Percentiles rank a stretch among this genome's conserved stretches.
Conservation (phyloP, 176 grass and related monocot genomes). For the Typha latifolia region DNA sequence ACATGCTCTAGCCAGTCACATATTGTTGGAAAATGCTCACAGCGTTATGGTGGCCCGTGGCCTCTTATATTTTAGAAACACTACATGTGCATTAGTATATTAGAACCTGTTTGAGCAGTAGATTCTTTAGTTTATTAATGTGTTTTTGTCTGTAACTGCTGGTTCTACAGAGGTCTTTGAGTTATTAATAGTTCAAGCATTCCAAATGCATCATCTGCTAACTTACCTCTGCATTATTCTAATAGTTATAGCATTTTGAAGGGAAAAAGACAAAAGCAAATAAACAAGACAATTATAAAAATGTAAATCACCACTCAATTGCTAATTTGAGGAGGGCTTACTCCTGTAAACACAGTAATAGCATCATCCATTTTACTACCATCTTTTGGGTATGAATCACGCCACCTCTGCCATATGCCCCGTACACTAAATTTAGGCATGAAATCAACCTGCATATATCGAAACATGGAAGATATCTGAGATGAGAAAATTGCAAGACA, state of each 20-base stretch:
- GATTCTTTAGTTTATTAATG: too few relatives aligned
- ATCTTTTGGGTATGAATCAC: slow-evolving; percentile 68
- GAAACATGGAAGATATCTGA: slow-evolving; percentile 22
- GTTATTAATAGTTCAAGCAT: too few relatives aligned
- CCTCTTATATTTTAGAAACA: too few relatives aligned
- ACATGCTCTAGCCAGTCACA: too few relatives aligned
- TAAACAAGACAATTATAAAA: neutral
- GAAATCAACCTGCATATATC: slow-evolving; percentile 69
- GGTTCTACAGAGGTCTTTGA: too few relatives aligned
- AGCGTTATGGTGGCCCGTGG: too few relatives aligned
- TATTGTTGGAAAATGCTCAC: too few relatives aligned
- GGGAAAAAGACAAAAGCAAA: neutral
- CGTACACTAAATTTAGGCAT: slow-evolving; percentile 93
- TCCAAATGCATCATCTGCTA: too few relatives aligned
- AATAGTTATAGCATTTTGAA: neutral
- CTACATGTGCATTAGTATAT: too few relatives aligned
- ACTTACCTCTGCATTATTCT: neutral
- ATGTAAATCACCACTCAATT: slow-evolving; percentile 1
- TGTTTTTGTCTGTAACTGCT: too few relatives aligned
- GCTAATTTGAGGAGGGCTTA: slow-evolving; percentile 20
- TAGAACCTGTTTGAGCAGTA: too few relatives aligned
- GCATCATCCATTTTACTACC: slow-evolving; percentile 42
- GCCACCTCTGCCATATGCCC: slow-evolving; percentile 89
- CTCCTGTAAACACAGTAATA: slow-evolving; percentile 94
- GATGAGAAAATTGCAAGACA: neutral